Evolutionary conservation across 208 protist genomes (phyloP).

Genomic region (Plasmodiophora brassicae): DNA sequence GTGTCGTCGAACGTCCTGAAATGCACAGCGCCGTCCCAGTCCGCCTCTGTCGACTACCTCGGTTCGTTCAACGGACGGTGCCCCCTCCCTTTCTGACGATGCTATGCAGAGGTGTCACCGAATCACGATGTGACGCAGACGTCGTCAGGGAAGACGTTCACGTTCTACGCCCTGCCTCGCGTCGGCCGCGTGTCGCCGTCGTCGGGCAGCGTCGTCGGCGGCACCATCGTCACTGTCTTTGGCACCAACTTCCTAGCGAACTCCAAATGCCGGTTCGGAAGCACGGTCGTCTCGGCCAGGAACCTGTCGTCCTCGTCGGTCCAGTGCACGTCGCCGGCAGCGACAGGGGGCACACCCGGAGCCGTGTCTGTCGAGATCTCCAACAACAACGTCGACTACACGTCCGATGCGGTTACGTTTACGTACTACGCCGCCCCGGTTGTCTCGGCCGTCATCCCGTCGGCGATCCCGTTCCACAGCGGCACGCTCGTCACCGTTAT

Average conservation of each 20-base stretch:
- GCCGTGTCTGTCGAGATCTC: constrained; percentile 44
- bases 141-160: background rate
- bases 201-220: background rate
- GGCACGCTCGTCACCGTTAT: constrained; percentile 42
- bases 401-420: background rate
- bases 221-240: constrained; percentile 38
- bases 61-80: background rate
- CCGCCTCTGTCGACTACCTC: background rate
- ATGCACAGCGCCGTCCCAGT: background rate
- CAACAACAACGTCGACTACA: constrained; percentile 43
- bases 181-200: background rate
- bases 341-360: background rate
- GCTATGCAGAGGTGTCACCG: background rate
- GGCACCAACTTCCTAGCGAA: constrained; percentile 23
- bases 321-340: constrained; percentile 18
- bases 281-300: background rate
- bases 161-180: background rate
- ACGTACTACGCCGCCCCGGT: background rate
- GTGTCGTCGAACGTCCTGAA: background rate
- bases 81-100: background rate
- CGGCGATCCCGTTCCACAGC: background rate
- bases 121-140: background rate
- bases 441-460: background rate
- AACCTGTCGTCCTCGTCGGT: constrained; percentile 24
- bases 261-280: constrained; percentile 32